Percentiles rank a stretch among this genome's conserved stretches.
These are phyloP conservation scores for Tremella mesenterica DNA, from an alignment of 768 basidiomycete species.

Conservation along the genomic window DNA sequence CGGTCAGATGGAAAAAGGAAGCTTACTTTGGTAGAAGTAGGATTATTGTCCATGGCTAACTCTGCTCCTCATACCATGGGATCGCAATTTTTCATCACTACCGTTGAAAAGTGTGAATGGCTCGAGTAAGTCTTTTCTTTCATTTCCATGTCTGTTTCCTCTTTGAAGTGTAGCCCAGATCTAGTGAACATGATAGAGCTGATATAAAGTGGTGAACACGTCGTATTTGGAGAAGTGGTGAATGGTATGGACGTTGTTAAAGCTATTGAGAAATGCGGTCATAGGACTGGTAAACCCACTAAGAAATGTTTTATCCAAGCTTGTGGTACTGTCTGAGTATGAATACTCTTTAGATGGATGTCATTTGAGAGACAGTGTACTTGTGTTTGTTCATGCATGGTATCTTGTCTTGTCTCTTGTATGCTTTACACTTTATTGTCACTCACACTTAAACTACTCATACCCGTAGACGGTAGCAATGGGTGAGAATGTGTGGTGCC, in stretches of 20 bases:
- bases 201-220: constrained; percentile 46
- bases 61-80: constrained; percentile 52
- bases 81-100: constrained; percentile 44
- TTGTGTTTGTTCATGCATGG: no score
- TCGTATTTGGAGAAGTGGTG: constrained; percentile 64
- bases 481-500: no score
- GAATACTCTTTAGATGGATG: no score
- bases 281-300: constrained; percentile 23
- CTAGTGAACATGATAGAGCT: neutral
- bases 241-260: constrained; percentile 61
- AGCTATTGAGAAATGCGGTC: constrained; percentile 49
- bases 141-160: no score
- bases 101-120: constrained; percentile 26
- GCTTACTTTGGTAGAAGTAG: constrained; percentile 19
- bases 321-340: constrained; percentile 13
- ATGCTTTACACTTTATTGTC: no score
- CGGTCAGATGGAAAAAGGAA: neutral
- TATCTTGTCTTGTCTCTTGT: no score
- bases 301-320: constrained; percentile 16
- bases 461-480: no score
- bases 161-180: neutral
- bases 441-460: no score
- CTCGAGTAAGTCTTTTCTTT: constrained; percentile 31
- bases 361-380: no score
- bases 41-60: constrained; percentile 59